Percentiles rank a stretch among this genome's conserved stretches.
Conservation (phyloP, 2,329 filamentous ascomycete species). For the Cercospora nicotianae region DNA sequence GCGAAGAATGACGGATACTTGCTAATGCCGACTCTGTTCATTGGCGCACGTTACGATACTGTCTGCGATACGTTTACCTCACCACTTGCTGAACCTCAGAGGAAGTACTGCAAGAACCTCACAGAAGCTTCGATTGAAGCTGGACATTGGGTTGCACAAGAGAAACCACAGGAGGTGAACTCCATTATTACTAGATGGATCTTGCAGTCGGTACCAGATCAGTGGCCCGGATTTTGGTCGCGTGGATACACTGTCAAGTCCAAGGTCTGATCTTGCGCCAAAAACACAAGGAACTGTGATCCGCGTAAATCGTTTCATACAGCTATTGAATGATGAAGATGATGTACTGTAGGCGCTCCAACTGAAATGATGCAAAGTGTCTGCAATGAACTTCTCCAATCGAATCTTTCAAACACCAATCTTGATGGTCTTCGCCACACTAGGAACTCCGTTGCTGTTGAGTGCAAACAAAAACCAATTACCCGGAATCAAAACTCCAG, state of each 20-base stretch:
- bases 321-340: too few relatives aligned
- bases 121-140: slow-evolving; percentile 36
- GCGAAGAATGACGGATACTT: slow-evolving; percentile 39
- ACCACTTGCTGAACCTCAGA: slow-evolving; percentile 40
- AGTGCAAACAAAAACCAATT: slow-evolving; percentile 55
- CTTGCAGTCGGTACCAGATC: slow-evolving; percentile 22
- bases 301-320: too few relatives aligned
- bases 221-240: slow-evolving; percentile 29
- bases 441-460: background rate
- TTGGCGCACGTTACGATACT: slow-evolving; percentile 44
- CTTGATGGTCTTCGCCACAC: slow-evolving; percentile 9
- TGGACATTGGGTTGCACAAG: slow-evolving; percentile 33
- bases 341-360: too few relatives aligned
- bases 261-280: slow-evolving; percentile 11
- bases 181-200: slow-evolving; percentile 32
- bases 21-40: slow-evolving; percentile 42
- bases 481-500: slow-evolving; percentile 54
- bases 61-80: slow-evolving; percentile 41
- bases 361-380: too few relatives aligned
- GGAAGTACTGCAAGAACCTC: slow-evolving; percentile 41
- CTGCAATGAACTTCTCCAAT: too few relatives aligned
- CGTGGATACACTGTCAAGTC: slow-evolving; percentile 20
- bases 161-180: slow-evolving; percentile 34
- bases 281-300: too few relatives aligned
- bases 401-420: background rate